phyloP scores from a whole-genome alignment of 2,329 filamentous ascomycete genomes.

The Paraconiothyrium sp. region DNA sequence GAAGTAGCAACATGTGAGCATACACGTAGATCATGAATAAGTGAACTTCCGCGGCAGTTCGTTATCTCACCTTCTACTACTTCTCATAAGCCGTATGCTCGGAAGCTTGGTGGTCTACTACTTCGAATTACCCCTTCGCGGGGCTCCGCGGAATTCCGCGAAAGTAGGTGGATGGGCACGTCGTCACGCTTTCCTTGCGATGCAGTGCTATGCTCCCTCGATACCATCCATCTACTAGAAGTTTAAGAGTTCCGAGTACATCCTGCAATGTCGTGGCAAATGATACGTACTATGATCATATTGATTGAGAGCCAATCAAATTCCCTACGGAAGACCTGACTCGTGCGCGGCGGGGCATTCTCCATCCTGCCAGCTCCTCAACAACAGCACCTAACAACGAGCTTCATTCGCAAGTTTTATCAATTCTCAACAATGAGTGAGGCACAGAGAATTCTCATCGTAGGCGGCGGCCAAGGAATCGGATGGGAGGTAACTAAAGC shows the following conservation, averaged over 20 bases:
- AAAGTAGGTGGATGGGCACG: neutral
- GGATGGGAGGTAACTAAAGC: constrained; percentile 29
- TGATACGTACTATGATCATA: neutral
- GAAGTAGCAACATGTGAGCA: neutral
- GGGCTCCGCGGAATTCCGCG: constrained; percentile 7
- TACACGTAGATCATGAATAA: neutral
- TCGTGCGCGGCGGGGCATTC: neutral
- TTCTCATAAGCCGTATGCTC: neutral
- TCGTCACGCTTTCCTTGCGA: neutral
- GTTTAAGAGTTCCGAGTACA: neutral
- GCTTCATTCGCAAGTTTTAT: no score
- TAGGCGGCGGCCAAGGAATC: constrained; percentile 37
- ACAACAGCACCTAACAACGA: neutral
- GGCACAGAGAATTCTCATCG: constrained; percentile 34
- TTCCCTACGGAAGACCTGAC: neutral
- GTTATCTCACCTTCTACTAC: neutral
- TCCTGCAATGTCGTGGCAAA: neutral
- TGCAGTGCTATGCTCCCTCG: neutral
- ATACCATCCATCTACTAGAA: neutral
- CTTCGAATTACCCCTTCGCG: neutral
- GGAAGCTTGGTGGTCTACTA: neutral
- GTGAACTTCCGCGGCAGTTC: neutral
- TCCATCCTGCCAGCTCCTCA: neutral
- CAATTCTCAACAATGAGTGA: neutral
- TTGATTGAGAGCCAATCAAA: neutral